Conservation (phyloP, 2,329 filamentous ascomycete genomes). For the Neonectria coccinea region DNA sequence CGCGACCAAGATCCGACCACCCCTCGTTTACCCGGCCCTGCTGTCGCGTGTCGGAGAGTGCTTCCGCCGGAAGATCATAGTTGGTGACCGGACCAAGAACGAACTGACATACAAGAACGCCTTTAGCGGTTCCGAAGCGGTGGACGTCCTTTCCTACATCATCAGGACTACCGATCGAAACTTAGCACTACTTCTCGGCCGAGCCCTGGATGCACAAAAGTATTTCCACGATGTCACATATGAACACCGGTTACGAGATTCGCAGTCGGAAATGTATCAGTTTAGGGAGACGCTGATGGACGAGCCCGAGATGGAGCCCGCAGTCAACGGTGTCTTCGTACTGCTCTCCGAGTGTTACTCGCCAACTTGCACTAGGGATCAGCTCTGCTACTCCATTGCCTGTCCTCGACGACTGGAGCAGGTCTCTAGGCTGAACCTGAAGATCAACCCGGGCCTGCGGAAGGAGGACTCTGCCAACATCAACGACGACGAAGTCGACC, state of each 20-base stretch:
- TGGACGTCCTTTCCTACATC: conserved; percentile 95
- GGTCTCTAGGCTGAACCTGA: conserved; percentile 92
- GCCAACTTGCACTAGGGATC: conserved; percentile 94
- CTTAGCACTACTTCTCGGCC: conserved; percentile 87
- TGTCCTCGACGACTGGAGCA: conserved; percentile 94
- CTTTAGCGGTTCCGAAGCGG: conserved; percentile 94
- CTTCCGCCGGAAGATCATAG: conserved; percentile 88
- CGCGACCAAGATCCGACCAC: conserved; percentile 73
- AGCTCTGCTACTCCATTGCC: conserved; percentile 97
- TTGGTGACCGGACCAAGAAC: conserved; percentile 94
- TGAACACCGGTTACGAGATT: conserved; percentile 93
- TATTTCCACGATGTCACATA: conserved; percentile 99
- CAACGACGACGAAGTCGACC: conserved; percentile 84
- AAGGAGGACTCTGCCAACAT: conserved; percentile 66
- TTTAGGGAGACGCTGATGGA: conserved; percentile 95
- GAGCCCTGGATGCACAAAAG: conserved; percentile 95
- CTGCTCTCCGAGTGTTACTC: conserved; percentile 97
- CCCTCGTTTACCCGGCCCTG: conserved; percentile 92
- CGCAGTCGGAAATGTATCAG: conserved; percentile 94
- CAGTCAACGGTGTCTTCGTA: conserved; percentile 95
- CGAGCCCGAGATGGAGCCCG: conserved; percentile 75
- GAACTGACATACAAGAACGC: conserved; percentile 97
- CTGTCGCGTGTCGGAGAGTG: conserved; percentile 93
- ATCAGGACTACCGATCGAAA: conserved; percentile 98
- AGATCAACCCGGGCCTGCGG: conserved; percentile 89